These are phyloP conservation scores for Grigorovia jiainica DNA, from an alignment of 805 yeast species.

Conservation along the genomic window DNA sequence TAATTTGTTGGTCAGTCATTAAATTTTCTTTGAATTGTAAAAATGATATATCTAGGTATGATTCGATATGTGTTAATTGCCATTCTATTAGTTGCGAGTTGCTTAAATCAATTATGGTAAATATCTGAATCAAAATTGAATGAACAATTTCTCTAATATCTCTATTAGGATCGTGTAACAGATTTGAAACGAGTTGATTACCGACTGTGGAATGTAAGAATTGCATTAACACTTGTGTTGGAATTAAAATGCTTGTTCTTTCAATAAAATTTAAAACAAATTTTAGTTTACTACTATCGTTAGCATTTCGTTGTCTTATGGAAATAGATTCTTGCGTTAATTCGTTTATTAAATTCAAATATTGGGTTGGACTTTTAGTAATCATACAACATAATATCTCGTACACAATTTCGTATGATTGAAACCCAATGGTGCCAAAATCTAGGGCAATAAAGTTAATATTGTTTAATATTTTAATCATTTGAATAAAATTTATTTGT, in stretches of 20 bases:
- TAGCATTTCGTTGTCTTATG: too few relatives aligned
- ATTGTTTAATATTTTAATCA: constrained; percentile 12
- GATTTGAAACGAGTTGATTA: too few relatives aligned
- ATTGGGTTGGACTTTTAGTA: not conserved
- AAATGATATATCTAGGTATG: constrained; percentile 11
- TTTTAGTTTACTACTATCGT: constrained; percentile 15
- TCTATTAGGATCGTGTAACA: not conserved
- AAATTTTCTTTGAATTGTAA: constrained; percentile 8
- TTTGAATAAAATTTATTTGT: constrained; percentile 2
- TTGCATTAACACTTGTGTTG: not conserved
- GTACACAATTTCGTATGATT: constrained; percentile 20
- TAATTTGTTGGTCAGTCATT: constrained; percentile 15
- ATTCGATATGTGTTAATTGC: constrained; percentile 5
- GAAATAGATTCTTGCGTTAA: too few relatives aligned
- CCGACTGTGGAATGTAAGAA: too few relatives aligned
- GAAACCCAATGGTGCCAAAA: constrained; percentile 22
- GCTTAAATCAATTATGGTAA: not conserved
- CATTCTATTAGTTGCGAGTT: constrained; percentile 1
- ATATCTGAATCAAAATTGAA: constrained; percentile 14
- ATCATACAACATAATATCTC: constrained; percentile 11
- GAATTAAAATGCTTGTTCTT: constrained; percentile 7
- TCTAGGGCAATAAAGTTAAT: constrained; percentile 18
- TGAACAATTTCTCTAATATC: constrained; percentile 20
- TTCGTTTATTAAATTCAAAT: not conserved
- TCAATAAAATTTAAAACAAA: constrained; percentile 19